Percentiles rank a stretch among this genome's conserved stretches.
These are phyloP conservation scores for Hypoxylon fragiforme DNA, from an alignment of 495 filamentous ascomycete genomes.

Conservation along the genomic window DNA sequence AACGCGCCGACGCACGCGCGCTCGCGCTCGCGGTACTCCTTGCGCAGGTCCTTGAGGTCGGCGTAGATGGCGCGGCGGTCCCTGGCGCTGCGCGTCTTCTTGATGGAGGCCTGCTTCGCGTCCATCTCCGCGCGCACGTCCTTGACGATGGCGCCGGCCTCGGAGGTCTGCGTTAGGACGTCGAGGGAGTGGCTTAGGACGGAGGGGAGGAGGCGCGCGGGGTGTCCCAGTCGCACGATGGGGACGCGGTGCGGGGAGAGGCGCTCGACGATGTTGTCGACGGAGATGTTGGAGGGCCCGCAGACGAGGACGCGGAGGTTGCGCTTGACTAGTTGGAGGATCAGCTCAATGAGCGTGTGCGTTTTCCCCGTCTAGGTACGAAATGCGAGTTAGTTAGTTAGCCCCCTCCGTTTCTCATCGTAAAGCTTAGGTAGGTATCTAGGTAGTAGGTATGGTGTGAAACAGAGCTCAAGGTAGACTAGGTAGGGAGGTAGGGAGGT, in stretches of 20 bases:
- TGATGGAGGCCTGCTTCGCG: slow-evolving; percentile 82
- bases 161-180: slow-evolving; percentile 86
- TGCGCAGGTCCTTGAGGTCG: slow-evolving; percentile 80
- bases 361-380: slow-evolving; percentile 87
- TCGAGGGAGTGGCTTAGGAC: slow-evolving; percentile 90
- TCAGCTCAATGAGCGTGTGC: slow-evolving; percentile 93
- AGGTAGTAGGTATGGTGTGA: too few species aligned
- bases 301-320: slow-evolving; percentile 83
- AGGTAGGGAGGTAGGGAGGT: too few species aligned
- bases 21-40: slow-evolving; percentile 88
- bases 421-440: too few species aligned
- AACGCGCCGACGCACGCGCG: slow-evolving; percentile 75
- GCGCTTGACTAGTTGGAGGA: slow-evolving; percentile 76
- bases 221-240: slow-evolving; percentile 88
- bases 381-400: neutral
- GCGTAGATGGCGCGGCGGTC: slow-evolving; percentile 83
- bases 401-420: neutral
- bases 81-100: slow-evolving; percentile 78
- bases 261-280: slow-evolving; percentile 98
- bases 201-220: slow-evolving; percentile 84
- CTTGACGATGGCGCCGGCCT: slow-evolving; percentile 85
- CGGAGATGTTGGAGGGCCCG: slow-evolving; percentile 92
- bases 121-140: slow-evolving; percentile 95
- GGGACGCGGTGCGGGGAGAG: slow-evolving; percentile 80
- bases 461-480: too few species aligned